A percentile compares a stretch with the other conserved stretches of the same genome.
Conservation (phyloP, 176 grass and related monocot genomes). For the Bonia amplexicaulis region DNA sequence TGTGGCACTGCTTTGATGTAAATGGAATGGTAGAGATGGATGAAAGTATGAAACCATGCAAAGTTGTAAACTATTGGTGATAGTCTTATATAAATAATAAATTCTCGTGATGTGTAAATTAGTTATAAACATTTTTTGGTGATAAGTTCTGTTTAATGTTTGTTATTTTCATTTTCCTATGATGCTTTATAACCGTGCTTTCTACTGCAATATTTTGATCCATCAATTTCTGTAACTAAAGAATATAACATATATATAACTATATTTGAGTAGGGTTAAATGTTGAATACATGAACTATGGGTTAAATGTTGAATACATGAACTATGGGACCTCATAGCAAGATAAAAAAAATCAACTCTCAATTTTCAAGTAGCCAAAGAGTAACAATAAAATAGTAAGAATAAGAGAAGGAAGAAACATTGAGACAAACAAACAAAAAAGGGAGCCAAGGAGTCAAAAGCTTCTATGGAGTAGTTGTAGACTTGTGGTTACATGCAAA, state of each 20-base stretch:
- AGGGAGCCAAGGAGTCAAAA: background rate
- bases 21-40: background rate
- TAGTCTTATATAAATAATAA: conserved; percentile 24
- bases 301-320: background rate
- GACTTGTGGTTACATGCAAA: background rate
- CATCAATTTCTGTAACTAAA: background rate
- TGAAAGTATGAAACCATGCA: conserved; percentile 9
- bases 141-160: background rate
- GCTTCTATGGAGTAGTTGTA: background rate
- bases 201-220: background rate
- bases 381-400: background rate
- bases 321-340: background rate
- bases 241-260: background rate
- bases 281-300: background rate
- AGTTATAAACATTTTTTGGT: background rate
- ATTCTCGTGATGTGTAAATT: background rate
- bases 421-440: background rate
- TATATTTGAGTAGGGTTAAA: background rate
- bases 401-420: background rate
- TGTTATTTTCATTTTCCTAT: background rate
- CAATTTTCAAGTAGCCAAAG: background rate
- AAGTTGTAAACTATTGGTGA: background rate
- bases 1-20: conserved; percentile 19
- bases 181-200: background rate
- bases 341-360: background rate